Percentiles rank a stretch among this genome's conserved stretches.
These are phyloP conservation scores for Helichrysum umbraculigerum DNA, from an alignment of 129 eudicot species.

Conservation along the genomic window DNA sequence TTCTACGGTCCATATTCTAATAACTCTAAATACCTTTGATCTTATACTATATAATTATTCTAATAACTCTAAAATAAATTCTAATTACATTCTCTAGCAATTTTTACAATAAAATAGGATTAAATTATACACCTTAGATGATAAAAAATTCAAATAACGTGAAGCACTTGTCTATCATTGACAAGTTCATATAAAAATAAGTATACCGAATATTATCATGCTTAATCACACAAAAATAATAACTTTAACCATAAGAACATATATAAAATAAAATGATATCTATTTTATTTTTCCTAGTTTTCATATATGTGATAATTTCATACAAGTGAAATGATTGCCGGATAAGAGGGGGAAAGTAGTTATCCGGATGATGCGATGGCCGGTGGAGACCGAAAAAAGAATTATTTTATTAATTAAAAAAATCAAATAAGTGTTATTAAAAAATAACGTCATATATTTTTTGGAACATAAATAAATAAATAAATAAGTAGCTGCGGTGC, in stretches of 20 bases:
- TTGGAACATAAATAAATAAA: too few species aligned
- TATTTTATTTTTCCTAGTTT: too few species aligned
- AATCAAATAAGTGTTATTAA: neutral
- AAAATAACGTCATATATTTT: neutral
- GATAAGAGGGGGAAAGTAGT: constrained; percentile 22
- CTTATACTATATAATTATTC: too few species aligned
- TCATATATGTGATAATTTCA: neutral
- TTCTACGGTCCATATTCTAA: too few species aligned
- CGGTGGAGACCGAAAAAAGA: constrained; percentile 26
- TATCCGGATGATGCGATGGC: constrained; percentile 17
- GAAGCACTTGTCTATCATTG: neutral
- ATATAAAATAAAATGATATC: too few species aligned
- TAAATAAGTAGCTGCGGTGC: too few species aligned
- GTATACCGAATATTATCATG: neutral
- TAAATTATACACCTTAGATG: neutral
- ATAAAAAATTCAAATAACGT: neutral
- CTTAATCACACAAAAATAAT: too few species aligned
- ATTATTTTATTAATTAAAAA: neutral
- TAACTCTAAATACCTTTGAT: too few species aligned
- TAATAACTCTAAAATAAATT: too few species aligned
- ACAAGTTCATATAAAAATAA: neutral
- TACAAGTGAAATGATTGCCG: constrained; percentile 7
- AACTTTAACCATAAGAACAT: neutral
- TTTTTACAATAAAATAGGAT: neutral
- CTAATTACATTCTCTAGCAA: too few species aligned